Conservation (phyloP, 108 stramenopile species). For the Nitzschia sp. region DNA sequence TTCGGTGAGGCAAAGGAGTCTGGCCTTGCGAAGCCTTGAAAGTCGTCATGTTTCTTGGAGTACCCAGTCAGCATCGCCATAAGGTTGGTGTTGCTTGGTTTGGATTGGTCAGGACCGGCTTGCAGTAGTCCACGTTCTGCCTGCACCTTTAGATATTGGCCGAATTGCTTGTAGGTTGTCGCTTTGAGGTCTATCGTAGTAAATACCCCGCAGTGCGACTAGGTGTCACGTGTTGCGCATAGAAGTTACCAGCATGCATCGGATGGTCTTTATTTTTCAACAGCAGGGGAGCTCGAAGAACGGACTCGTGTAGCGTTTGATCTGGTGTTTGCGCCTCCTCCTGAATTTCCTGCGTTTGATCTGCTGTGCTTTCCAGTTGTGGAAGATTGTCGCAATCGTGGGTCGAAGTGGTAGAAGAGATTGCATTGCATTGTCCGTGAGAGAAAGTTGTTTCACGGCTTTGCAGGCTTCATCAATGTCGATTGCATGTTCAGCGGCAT, state of each 20-base stretch:
- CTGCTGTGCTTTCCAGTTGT: background rate
- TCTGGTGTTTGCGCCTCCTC: slow-evolving; percentile 28
- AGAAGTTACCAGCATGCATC: slow-evolving; percentile 69
- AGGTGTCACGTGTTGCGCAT: slow-evolving; percentile 62
- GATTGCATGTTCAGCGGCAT: background rate
- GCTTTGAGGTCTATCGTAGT: slow-evolving; percentile 65
- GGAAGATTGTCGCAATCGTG: background rate
- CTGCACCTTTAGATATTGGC: slow-evolving; percentile 65
- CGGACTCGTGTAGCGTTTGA: slow-evolving; percentile 46
- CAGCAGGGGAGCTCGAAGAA: slow-evolving; percentile 49
- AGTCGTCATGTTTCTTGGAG: slow-evolving; percentile 49
- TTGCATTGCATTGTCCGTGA: background rate
- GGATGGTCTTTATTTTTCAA: slow-evolving; percentile 63
- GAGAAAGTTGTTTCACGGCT: no score
- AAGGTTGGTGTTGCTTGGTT: slow-evolving; percentile 57
- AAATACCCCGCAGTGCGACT: no score
- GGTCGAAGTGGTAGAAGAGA: background rate
- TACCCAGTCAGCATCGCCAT: slow-evolving; percentile 54
- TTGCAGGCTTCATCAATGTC: no score
- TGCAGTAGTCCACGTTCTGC: slow-evolving; percentile 53
- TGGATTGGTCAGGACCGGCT: slow-evolving; percentile 46
- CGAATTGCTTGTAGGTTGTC: slow-evolving; percentile 79
- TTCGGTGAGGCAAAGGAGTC: background rate
- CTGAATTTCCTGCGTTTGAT: background rate
- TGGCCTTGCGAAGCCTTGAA: slow-evolving; percentile 26